A percentile compares a stretch with the other conserved stretches of the same genome.
These are phyloP conservation scores for Solanum bulbocastanum DNA, from an alignment of 257 asterid genomes.

Conservation along the genomic window DNA sequence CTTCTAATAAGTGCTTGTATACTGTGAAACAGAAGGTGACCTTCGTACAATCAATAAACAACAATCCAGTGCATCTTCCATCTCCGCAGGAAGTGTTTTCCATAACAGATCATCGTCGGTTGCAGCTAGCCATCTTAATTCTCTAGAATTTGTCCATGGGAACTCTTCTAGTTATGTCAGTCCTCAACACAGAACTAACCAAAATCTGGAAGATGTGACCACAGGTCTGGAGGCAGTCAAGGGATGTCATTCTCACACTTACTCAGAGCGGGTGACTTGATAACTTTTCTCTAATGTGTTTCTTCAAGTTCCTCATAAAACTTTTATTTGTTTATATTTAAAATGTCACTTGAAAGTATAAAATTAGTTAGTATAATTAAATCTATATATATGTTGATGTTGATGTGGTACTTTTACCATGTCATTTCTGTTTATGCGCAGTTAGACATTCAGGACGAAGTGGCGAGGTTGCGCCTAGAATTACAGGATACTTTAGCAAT, in stretches of 20 bases:
- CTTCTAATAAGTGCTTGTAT: constrained; percentile 8
- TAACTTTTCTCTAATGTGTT: constrained; percentile 1
- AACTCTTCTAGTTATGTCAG: constrained; percentile 7
- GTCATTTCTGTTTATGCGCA: constrained; percentile 12
- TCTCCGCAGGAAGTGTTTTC: constrained; percentile 24
- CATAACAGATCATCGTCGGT: constrained; percentile 3
- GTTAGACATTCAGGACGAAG: constrained; percentile 47
- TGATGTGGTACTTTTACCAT: constrained; percentile 2
- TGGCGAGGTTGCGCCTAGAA: constrained; percentile 50
- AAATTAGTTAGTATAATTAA: not conserved
- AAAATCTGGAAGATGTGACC: constrained; percentile 17
- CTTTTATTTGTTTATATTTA: not conserved
- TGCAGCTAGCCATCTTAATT: constrained; percentile 18
- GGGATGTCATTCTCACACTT: constrained; percentile 18
- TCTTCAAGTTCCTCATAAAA: constrained; percentile 1
- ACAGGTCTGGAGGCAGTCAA: constrained; percentile 13
- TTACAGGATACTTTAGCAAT: constrained; percentile 41
- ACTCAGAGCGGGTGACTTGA: constrained; percentile 41
- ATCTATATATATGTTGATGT: not conserved
- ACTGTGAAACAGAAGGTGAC: constrained; percentile 18
- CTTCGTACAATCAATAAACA: constrained; percentile 17
- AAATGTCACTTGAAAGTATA: not conserved
- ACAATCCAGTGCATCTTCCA: constrained; percentile 22
- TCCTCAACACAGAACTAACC: constrained; percentile 8
- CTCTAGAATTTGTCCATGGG: constrained; percentile 16